These are phyloP conservation scores for Colletotrichum kahawae DNA, from an alignment of 2,329 filamentous ascomycete genomes.

Conservation along the genomic window DNA sequence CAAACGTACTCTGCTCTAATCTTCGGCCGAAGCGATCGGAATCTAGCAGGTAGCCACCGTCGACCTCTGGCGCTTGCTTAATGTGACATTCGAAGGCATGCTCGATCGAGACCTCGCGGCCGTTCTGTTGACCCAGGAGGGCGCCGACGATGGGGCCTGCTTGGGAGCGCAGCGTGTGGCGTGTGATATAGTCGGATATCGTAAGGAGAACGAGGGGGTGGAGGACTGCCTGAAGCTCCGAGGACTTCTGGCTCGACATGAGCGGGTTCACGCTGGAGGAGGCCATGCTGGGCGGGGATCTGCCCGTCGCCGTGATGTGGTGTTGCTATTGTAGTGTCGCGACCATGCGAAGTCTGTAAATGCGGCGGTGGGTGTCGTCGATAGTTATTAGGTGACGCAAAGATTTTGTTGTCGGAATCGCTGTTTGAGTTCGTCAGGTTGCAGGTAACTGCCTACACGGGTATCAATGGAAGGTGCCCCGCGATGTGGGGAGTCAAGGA, in stretches of 20 bases:
- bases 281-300: constrained; percentile 48
- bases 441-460: not conserved
- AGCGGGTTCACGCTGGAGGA: constrained; percentile 57
- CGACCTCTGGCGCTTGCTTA: constrained; percentile 42
- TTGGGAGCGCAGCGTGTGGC: constrained; percentile 81
- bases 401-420: not conserved
- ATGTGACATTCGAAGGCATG: constrained; percentile 87
- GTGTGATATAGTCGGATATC: constrained; percentile 95
- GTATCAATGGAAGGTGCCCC: constrained; percentile 1
- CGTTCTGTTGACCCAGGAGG: constrained; percentile 90
- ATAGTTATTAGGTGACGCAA: not conserved
- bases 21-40: constrained; percentile 76
- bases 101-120: constrained; percentile 88
- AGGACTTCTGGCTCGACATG: constrained; percentile 69
- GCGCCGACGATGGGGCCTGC: constrained; percentile 81
- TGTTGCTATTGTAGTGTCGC: not conserved
- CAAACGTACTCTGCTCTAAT: constrained; percentile 78
- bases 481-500: constrained; percentile 15
- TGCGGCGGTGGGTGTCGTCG: too few species aligned
- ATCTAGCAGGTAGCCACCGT: constrained; percentile 68
- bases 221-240: constrained; percentile 81
- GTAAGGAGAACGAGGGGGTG: constrained; percentile 95
- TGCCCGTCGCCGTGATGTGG: constrained; percentile 6
- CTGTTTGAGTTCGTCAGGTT: not conserved
- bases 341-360: not conserved